Evolutionary conservation across 139 green algal species (phyloP).

Genomic region (Penium margaritaceum): DNA sequence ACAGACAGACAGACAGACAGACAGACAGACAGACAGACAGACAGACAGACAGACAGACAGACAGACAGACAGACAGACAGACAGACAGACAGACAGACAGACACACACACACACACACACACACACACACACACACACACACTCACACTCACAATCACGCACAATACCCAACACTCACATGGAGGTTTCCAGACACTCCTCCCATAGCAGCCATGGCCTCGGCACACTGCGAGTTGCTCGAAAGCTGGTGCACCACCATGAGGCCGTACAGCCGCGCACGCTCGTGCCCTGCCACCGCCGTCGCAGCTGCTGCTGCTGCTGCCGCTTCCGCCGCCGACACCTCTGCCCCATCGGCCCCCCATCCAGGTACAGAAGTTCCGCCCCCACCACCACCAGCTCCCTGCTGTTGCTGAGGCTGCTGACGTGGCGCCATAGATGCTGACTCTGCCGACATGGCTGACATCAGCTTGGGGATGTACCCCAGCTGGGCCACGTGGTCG

Average conservation of each 20-base stretch:
- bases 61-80: too few relatives aligned
- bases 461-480: constrained; percentile 45
- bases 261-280: constrained; percentile 24
- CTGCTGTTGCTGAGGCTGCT: neutral
- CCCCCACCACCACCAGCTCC: neutral
- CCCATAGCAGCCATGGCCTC: constrained; percentile 32
- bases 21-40: too few relatives aligned
- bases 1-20: too few relatives aligned
- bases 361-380: neutral
- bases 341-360: neutral
- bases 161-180: neutral
- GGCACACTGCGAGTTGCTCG: constrained; percentile 19
- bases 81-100: neutral
- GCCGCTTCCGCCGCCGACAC: neutral
- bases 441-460: constrained; percentile 17
- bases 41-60: too few relatives aligned
- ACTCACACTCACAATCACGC: neutral
- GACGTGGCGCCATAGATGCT: neutral
- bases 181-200: neutral
- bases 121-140: neutral
- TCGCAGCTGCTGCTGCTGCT: constrained; percentile 1
- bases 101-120: neutral
- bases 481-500: constrained; percentile 43
- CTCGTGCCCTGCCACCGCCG: constrained; percentile 17
- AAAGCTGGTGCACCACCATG: constrained; percentile 33